Evolutionary conservation across 441 rosid species (phyloP).

Genomic region (Arabidopsis hybrid): DNA sequence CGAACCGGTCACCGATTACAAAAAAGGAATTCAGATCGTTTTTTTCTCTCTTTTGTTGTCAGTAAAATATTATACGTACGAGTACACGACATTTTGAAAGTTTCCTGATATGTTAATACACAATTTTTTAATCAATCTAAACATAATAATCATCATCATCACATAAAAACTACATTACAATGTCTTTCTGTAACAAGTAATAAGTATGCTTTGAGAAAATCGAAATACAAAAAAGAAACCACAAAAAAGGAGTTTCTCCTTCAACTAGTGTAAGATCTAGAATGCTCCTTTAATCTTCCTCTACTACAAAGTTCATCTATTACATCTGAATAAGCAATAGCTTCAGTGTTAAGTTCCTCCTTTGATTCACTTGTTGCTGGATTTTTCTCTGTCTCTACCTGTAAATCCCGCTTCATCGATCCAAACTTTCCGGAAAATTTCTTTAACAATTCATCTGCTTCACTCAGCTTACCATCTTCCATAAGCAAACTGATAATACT

Average conservation of each 20-base stretch:
- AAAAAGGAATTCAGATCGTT: no score
- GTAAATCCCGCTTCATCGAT: constrained; percentile 43
- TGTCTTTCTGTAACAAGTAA: background rate
- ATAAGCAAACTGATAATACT: constrained; percentile 60
- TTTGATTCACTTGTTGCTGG: constrained; percentile 36
- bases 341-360: constrained; percentile 50
- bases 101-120: no score
- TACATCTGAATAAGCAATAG: constrained; percentile 58
- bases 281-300: constrained; percentile 70
- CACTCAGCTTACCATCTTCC: constrained; percentile 60
- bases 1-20: no score
- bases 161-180: background rate
- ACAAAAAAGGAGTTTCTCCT: constrained; percentile 28
- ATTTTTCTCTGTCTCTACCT: constrained; percentile 37
- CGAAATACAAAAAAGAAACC: constrained; percentile 32
- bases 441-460: constrained; percentile 66
- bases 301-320: constrained; percentile 70
- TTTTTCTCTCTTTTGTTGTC: no score
- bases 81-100: no score
- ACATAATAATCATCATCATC: no score
- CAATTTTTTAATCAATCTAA: no score
- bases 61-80: no score
- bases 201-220: background rate
- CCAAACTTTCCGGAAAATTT: constrained; percentile 57
- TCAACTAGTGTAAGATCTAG: constrained; percentile 51